Conservation (phyloP, 345 rosid genomes). For the Rhodamnia rubescens region DNA sequence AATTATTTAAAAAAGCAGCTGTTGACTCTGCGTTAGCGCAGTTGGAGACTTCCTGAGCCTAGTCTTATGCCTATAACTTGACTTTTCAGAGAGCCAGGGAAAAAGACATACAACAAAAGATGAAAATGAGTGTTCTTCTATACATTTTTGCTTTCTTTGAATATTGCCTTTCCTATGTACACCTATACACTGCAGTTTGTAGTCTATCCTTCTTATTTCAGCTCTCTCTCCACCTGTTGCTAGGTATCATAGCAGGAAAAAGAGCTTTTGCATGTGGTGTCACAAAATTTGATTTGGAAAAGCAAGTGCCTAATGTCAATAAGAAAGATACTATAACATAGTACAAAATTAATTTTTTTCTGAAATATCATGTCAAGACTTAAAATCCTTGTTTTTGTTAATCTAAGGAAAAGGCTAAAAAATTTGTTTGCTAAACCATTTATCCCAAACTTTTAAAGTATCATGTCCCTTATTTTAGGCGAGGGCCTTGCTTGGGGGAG, state of each 20-base stretch:
- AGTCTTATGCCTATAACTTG: background rate
- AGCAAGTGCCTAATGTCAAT: no score
- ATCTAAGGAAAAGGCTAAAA: background rate
- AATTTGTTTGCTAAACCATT: background rate
- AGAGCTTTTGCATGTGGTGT: background rate
- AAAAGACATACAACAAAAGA: background rate
- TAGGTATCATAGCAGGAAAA: background rate
- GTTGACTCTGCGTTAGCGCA: background rate
- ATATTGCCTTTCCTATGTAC: background rate
- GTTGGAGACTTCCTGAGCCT: background rate
- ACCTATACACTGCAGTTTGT: background rate
- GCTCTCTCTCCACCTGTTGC: background rate
- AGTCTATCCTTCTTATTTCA: background rate
- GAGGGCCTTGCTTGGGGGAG: background rate
- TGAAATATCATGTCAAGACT: background rate
- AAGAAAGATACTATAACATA: background rate
- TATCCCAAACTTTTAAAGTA: background rate
- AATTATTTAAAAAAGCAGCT: background rate
- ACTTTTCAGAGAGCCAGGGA: background rate
- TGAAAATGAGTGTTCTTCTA: background rate
- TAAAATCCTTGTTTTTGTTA: background rate
- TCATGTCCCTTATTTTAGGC: background rate
- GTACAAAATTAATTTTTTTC: background rate
- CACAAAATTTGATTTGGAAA: background rate
- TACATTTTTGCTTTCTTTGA: background rate